These are phyloP conservation scores for Ophiostoma angusticollis DNA, from an alignment of 2,329 filamentous ascomycete species.

Conservation along the genomic window DNA sequence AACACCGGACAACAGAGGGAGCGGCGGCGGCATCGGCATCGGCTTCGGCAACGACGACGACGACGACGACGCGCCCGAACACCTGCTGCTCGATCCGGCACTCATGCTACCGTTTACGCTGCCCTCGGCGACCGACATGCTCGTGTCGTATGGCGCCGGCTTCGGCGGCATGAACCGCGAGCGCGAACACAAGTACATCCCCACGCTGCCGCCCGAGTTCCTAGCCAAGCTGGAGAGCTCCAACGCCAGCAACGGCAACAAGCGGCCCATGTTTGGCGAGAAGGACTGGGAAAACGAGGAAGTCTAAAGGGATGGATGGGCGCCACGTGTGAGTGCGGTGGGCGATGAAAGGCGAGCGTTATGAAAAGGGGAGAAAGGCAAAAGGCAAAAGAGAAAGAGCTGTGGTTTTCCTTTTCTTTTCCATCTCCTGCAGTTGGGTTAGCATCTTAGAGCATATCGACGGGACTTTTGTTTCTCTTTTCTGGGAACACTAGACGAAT, in stretches of 20 bases:
- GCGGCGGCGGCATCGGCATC: conserved; percentile 28
- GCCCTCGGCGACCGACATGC: conserved; percentile 93
- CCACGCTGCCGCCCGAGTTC: conserved; percentile 88
- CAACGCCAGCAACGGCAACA: conserved; percentile 27
- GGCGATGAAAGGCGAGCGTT: not conserved
- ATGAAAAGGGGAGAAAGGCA: not conserved
- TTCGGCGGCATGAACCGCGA: conserved; percentile 89
- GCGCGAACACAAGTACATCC: conserved; percentile 87
- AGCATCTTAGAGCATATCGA: conserved; percentile 3
- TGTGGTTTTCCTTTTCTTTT: not conserved
- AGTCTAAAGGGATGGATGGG: conserved; percentile 23
- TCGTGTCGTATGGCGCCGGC: conserved; percentile 86
- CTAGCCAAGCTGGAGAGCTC: conserved; percentile 67
- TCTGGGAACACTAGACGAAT: not conserved
- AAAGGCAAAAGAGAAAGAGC: not conserved
- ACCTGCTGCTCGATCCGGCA: conserved; percentile 74
- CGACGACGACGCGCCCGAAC: conserved; percentile 57
- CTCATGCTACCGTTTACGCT: conserved; percentile 91
- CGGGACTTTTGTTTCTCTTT: not conserved
- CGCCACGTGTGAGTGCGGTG: no score
- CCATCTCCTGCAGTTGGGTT: not conserved
- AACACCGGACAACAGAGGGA: no score
- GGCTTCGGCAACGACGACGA: conserved; percentile 34
- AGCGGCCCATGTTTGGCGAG: conserved; percentile 46
- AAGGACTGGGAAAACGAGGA: conserved; percentile 58